A percentile compares a stretch with the other conserved stretches of the same genome.
phyloP scores from a whole-genome alignment of 2,329 filamentous ascomycete species.

The Epichloe scottii region DNA sequence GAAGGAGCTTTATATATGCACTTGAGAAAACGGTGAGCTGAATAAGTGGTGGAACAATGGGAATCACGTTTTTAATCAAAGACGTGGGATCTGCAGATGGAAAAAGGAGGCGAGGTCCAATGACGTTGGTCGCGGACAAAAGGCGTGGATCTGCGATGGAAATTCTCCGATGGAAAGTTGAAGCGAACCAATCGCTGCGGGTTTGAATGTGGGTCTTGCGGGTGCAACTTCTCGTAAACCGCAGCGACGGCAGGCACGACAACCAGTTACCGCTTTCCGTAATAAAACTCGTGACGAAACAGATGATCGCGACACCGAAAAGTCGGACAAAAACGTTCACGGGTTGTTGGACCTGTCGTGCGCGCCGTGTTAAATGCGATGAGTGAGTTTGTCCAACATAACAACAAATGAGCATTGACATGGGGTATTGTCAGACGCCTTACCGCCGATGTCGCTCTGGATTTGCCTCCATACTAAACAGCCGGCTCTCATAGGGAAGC shows the following conservation, averaged over 20 bases:
- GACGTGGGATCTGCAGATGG: too few species aligned
- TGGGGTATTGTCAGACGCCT: too few species aligned
- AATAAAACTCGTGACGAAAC: background rate
- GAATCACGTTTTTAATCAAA: background rate
- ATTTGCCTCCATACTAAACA: background rate
- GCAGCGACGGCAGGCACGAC: background rate
- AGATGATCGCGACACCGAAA: background rate
- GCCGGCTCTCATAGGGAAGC: background rate
- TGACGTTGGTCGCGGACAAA: conserved; percentile 9
- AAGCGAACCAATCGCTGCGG: conserved; percentile 14
- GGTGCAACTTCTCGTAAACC: background rate
- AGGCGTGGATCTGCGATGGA: too few species aligned
- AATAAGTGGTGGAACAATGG: background rate
- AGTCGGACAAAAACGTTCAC: conserved; percentile 9
- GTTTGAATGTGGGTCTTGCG: background rate
- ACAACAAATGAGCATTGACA: too few species aligned
- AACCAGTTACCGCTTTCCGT: background rate
- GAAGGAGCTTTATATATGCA: background rate
- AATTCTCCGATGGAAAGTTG: conserved; percentile 9
- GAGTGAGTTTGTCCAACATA: conserved; percentile 2
- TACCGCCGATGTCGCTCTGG: too few species aligned
- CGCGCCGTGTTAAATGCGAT: conserved; percentile 11
- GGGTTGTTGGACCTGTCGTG: conserved; percentile 10
- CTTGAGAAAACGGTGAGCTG: background rate
- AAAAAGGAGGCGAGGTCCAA: too few species aligned